Conservation (phyloP, 805 yeast species). For the Debaryomyces prosopidis region DNA sequence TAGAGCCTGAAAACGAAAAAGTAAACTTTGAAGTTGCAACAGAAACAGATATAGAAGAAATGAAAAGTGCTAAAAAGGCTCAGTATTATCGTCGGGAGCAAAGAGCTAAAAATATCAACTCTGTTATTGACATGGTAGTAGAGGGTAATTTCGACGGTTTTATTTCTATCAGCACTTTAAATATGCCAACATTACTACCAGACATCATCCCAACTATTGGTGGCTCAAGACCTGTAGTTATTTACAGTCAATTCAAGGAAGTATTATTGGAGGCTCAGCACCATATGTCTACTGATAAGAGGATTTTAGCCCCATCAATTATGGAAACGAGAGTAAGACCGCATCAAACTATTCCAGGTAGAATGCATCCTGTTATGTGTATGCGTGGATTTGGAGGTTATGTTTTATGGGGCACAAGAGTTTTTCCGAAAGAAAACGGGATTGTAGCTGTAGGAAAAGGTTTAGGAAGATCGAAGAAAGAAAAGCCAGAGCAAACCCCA, state of each 20-base stretch:
- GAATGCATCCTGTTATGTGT: constrained; percentile 94
- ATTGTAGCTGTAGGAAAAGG: constrained; percentile 73
- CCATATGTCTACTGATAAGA: constrained; percentile 60
- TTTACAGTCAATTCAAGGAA: constrained; percentile 83
- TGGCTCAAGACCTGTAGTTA: constrained; percentile 85
- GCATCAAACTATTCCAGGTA: constrained; percentile 91
- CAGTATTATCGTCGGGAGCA: constrained; percentile 68
- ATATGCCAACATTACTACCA: constrained; percentile 65
- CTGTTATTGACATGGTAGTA: constrained; percentile 50
- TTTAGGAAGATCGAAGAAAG: constrained; percentile 39
- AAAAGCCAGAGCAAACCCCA: constrained; percentile 15
- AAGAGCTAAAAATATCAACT: constrained; percentile 52
- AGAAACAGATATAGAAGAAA: constrained; percentile 51
- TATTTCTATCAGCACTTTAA: constrained; percentile 70
- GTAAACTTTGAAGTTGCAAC: constrained; percentile 48
- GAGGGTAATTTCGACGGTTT: constrained; percentile 70
- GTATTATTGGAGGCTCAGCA: constrained; percentile 72
- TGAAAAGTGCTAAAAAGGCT: constrained; percentile 60
- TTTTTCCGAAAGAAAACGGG: constrained; percentile 61
- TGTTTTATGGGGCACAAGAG: constrained; percentile 74
- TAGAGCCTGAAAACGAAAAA: constrained; percentile 69
- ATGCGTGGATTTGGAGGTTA: constrained; percentile 92
- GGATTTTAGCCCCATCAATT: constrained; percentile 80
- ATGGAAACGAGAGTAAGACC: constrained; percentile 80
- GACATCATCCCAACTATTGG: constrained; percentile 62